Percentiles rank a stretch among this genome's conserved stretches.
phyloP scores from a whole-genome alignment of 176 grass and related monocot species.

The Avena eriantha region DNA sequence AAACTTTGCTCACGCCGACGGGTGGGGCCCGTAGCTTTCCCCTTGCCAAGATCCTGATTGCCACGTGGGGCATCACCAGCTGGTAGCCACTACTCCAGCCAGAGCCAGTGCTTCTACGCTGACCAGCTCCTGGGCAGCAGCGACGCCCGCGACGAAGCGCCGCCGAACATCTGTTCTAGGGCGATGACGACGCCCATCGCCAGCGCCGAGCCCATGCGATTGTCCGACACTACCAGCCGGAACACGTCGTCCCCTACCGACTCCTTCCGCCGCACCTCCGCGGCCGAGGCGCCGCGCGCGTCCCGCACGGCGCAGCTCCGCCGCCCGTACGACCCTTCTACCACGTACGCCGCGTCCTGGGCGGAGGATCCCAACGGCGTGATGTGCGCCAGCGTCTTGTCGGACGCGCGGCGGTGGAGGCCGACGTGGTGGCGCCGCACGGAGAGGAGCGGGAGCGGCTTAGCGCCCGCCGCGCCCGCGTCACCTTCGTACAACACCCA shows the following conservation, averaged over 20 bases:
- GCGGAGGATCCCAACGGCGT: conserved; percentile 22
- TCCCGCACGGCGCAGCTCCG: conserved; percentile 61
- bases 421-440: conserved; percentile 54
- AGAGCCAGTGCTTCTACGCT: not conserved
- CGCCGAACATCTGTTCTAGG: conserved; percentile 76
- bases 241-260: conserved; percentile 64
- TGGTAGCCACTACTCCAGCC: not conserved
- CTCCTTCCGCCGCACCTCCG: conserved; percentile 65
- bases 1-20: conserved; percentile 30
- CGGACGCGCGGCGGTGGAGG: conserved; percentile 41
- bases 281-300: conserved; percentile 46
- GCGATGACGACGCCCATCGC: conserved; percentile 80
- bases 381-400: conserved; percentile 49
- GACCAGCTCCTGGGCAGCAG: conserved; percentile 53
- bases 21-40: not conserved
- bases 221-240: conserved; percentile 52
- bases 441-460: conserved; percentile 55
- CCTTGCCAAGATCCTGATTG: not conserved
- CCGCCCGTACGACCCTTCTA: conserved; percentile 73
- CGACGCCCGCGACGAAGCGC: conserved; percentile 10
- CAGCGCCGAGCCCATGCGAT: conserved; percentile 44
- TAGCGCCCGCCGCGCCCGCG: not conserved
- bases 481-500: conserved; percentile 81
- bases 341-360: conserved; percentile 25
- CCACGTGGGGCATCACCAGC: not conserved